Conservation (phyloP, 805 yeast genomes). For the Teunomyces cretensis region DNA sequence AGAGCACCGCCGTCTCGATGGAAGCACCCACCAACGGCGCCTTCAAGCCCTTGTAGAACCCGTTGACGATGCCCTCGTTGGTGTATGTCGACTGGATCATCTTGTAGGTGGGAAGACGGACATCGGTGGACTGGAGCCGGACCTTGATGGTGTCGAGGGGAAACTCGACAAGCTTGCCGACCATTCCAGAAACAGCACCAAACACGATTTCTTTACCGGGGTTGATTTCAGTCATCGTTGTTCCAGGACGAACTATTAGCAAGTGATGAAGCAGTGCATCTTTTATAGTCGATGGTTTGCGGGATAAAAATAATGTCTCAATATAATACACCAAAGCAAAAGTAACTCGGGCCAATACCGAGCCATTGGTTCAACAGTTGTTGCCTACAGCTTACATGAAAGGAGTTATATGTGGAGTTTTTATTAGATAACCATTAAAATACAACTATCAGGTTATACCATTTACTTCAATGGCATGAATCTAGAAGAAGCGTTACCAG, state of each 20-base stretch:
- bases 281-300: neutral
- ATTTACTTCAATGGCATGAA: conserved; percentile 65
- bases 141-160: conserved; percentile 95
- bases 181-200: conserved; percentile 71
- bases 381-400: neutral
- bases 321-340: too few species aligned
- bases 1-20: conserved; percentile 81
- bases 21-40: conserved; percentile 90
- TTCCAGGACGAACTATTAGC: neutral
- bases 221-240: conserved; percentile 7
- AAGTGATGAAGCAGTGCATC: too few species aligned
- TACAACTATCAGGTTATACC: conserved; percentile 9
- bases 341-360: too few species aligned
- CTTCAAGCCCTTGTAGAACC: conserved; percentile 76
- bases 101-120: conserved; percentile 52
- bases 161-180: conserved; percentile 82
- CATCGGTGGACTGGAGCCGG: conserved; percentile 64
- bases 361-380: too few species aligned
- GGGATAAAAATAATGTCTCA: neutral
- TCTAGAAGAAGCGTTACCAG: conserved; percentile 80
- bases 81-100: conserved; percentile 61
- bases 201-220: conserved; percentile 41
- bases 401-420: conserved; percentile 5
- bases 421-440: conserved; percentile 14
- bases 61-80: conserved; percentile 67